Evolutionary conservation across 768 basidiomycete genomes (phyloP).

Genomic region (Candolleomyces aberdarensis): DNA sequence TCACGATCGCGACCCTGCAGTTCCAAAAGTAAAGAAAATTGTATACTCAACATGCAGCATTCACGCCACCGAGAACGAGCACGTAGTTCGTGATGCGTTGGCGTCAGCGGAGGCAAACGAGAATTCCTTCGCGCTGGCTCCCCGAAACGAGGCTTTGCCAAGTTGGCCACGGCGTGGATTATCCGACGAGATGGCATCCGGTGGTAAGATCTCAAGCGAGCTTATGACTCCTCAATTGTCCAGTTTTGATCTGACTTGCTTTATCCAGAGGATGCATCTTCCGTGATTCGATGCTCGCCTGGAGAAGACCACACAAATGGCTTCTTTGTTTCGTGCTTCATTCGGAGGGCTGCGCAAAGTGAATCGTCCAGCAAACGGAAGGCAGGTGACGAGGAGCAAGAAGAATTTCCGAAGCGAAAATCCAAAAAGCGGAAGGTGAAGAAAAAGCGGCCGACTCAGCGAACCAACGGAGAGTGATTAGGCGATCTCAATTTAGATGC

Average conservation of each 20-base stretch:
- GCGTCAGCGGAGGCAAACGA: slow-evolving; percentile 62
- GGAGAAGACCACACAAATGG: slow-evolving; percentile 91
- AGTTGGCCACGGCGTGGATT: slow-evolving; percentile 82
- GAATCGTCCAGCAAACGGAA: slow-evolving; percentile 20
- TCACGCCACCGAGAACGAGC: slow-evolving; percentile 89
- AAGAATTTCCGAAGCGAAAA: not conserved
- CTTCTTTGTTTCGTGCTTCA: slow-evolving; percentile 96
- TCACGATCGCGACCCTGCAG: slow-evolving; percentile 36
- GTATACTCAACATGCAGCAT: slow-evolving; percentile 99
- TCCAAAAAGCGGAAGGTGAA: not conserved
- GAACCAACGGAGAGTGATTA: not conserved
- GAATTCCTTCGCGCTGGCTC: slow-evolving; percentile 67
- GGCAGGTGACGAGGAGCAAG: slow-evolving; percentile 17
- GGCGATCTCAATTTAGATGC: too few relatives aligned
- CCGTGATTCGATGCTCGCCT: slow-evolving; percentile 70
- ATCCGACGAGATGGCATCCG: slow-evolving; percentile 54
- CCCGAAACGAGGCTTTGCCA: slow-evolving; percentile 65
- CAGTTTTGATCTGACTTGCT: not conserved
- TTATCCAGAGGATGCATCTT: slow-evolving; percentile 49
- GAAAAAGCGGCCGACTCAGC: not conserved
- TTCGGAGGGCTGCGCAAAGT: slow-evolving; percentile 15
- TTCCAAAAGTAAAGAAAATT: slow-evolving; percentile 73
- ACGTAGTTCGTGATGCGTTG: slow-evolving; percentile 77
- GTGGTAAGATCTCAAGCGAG: slow-evolving; percentile 35
- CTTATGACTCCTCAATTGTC: slow-evolving; percentile 1